These are phyloP conservation scores for Rasamsonia emersonii DNA, from an alignment of 2,329 filamentous ascomycete genomes.

Conservation along the genomic window DNA sequence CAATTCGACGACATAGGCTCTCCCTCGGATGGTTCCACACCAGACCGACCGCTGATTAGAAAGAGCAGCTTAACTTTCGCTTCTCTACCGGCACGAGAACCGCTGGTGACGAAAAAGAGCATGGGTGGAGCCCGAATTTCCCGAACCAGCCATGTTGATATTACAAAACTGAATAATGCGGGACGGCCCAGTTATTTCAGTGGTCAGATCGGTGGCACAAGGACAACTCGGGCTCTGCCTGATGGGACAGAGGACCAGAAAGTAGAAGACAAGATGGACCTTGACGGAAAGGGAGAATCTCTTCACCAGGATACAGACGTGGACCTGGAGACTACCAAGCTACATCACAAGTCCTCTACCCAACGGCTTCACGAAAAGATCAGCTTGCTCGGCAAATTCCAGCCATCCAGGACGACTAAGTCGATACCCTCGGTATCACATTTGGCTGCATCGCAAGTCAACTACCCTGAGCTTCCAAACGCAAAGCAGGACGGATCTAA, in stretches of 20 bases:
- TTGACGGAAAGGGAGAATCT: slow-evolving; percentile 49
- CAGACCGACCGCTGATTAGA: slow-evolving; percentile 59
- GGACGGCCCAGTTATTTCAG: slow-evolving; percentile 66
- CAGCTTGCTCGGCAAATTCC: slow-evolving; percentile 57
- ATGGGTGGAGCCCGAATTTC: slow-evolving; percentile 62
- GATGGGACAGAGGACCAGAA: slow-evolving; percentile 33
- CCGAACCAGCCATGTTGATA: slow-evolving; percentile 69
- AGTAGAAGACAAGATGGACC: slow-evolving; percentile 38
- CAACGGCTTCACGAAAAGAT: slow-evolving; percentile 90
- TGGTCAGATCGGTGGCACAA: slow-evolving; percentile 57
- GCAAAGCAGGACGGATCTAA: slow-evolving; percentile 16
- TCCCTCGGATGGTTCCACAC: slow-evolving; percentile 40
- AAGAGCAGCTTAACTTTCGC: slow-evolving; percentile 96
- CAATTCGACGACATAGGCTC: slow-evolving; percentile 39
- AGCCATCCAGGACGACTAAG: slow-evolving; percentile 37
- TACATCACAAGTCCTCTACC: slow-evolving; percentile 83
- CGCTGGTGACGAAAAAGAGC: slow-evolving; percentile 74
- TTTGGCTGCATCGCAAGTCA: slow-evolving; percentile 21
- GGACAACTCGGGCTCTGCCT: slow-evolving; percentile 22
- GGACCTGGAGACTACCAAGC: slow-evolving; percentile 44
- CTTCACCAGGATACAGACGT: slow-evolving; percentile 41
- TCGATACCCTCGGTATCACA: slow-evolving; percentile 32
- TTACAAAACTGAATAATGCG: slow-evolving; percentile 32
- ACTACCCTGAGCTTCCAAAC: slow-evolving; percentile 28
- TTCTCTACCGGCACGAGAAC: slow-evolving; percentile 82